Evolutionary conservation across 495 filamentous ascomycete genomes (phyloP).

Genomic region (Oleoguttula mirabilis): DNA sequence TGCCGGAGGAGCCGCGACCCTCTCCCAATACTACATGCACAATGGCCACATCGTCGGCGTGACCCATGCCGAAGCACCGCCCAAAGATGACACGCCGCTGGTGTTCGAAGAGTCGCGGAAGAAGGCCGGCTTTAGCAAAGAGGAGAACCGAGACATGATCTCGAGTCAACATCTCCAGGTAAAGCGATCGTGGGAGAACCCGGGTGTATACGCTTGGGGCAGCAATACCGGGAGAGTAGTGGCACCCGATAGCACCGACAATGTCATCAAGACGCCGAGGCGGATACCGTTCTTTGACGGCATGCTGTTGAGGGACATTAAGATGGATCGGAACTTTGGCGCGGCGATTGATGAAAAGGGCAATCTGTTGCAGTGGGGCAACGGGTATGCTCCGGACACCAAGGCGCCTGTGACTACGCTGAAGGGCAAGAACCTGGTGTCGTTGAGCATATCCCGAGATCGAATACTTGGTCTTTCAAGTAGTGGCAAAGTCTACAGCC

Average conservation of each 20-base stretch:
- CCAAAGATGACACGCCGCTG: constrained; percentile 30
- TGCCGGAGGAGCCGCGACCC: constrained; percentile 14
- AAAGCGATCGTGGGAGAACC: constrained; percentile 76
- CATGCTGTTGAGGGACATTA: constrained; percentile 74
- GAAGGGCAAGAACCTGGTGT: constrained; percentile 64
- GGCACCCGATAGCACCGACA: constrained; percentile 65
- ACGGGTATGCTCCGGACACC: constrained; percentile 49
- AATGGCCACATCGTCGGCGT: constrained; percentile 18
- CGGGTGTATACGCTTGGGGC: constrained; percentile 88
- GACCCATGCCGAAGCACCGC: constrained; percentile 38
- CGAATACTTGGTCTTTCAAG: constrained; percentile 69
- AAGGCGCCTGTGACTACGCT: constrained; percentile 57
- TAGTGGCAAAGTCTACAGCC: constrained; percentile 70
- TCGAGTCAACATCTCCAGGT: constrained; percentile 73
- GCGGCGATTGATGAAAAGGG: constrained; percentile 81
- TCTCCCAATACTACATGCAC: constrained; percentile 17
- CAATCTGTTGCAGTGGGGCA: constrained; percentile 86
- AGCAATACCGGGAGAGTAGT: constrained; percentile 75
- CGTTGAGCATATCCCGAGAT: constrained; percentile 62
- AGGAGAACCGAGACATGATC: constrained; percentile 58
- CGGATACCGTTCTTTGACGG: constrained; percentile 74
- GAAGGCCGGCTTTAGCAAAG: constrained; percentile 39
- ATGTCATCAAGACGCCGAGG: constrained; percentile 63
- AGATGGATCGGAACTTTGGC: constrained; percentile 71
- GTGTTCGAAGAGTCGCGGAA: constrained; percentile 49